Percentiles rank a stretch among this genome's conserved stretches.
Evolutionary conservation across 1,284 basidiomycete genomes (phyloP).

Genomic region (Austroboletus niveus): DNA sequence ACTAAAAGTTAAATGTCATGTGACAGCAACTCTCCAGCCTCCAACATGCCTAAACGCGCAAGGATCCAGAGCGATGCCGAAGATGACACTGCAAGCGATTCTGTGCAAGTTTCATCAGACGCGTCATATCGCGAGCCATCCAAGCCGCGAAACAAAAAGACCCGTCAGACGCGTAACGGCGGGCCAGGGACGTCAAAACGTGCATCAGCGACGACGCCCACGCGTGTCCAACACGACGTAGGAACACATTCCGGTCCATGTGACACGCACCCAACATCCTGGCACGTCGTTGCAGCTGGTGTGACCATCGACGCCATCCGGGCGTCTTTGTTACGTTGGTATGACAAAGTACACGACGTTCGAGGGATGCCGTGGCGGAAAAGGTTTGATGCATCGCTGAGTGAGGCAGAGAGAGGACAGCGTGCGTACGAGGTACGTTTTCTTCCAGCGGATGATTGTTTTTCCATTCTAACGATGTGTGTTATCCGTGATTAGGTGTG

Average conservation of each 20-base stretch:
- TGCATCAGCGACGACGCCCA: neutral
- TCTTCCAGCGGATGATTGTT: neutral
- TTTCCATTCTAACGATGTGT: neutral
- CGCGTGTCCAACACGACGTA: neutral
- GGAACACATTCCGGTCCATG: neutral
- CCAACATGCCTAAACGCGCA: constrained; percentile 26
- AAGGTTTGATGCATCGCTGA: constrained; percentile 53
- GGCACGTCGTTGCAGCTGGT: constrained; percentile 32
- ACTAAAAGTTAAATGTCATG: too few species aligned
- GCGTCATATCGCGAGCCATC: constrained; percentile 14
- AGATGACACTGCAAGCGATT: constrained; percentile 7
- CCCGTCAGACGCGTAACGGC: constrained; percentile 12
- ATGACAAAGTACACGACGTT: constrained; percentile 53
- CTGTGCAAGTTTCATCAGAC: constrained; percentile 18
- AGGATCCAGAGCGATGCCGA: constrained; percentile 2
- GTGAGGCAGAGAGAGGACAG: constrained; percentile 56
- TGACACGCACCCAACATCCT: constrained; percentile 27
- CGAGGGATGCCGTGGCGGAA: constrained; percentile 89
- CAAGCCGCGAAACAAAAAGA: constrained; percentile 11
- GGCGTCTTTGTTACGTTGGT: constrained; percentile 64
- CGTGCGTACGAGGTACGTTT: constrained; percentile 72
- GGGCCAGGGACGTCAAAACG: constrained; percentile 11
- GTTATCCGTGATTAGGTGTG: constrained; percentile 55
- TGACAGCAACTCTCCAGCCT: too few species aligned
- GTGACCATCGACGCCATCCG: constrained; percentile 39